Conservation (phyloP, 805 yeast species). For the Spathaspora boniae region DNA sequence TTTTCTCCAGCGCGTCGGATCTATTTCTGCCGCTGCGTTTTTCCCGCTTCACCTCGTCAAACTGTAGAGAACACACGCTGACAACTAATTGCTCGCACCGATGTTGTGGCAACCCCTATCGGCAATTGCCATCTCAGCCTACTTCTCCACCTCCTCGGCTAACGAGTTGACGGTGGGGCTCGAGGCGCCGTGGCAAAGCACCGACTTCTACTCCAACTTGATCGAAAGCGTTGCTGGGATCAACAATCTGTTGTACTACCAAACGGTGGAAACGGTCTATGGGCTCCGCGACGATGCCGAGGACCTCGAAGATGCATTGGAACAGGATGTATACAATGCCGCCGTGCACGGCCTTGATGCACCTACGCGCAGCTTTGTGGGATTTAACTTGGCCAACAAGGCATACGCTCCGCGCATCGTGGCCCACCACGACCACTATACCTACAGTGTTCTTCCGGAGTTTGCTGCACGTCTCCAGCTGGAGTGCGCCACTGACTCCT, state of each 20-base stretch:
- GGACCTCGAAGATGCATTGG: conserved; percentile 12
- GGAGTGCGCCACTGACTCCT: conserved; percentile 28
- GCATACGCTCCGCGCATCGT: conserved; percentile 59
- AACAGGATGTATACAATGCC: conserved; percentile 7
- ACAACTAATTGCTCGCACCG: no score
- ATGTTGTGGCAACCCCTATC: background rate
- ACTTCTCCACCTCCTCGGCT: background rate
- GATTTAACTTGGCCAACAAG: conserved; percentile 46
- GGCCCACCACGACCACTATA: conserved; percentile 58
- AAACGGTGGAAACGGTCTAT: conserved; percentile 22
- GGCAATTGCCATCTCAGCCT: no score
- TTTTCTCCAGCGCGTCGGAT: no score
- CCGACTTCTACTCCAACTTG: conserved; percentile 42
- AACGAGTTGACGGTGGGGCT: conserved; percentile 7
- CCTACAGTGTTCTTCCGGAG: conserved; percentile 25
- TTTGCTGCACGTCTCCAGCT: conserved; percentile 15
- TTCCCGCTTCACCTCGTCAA: no score
- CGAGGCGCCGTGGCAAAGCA: conserved; percentile 37
- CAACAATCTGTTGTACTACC: conserved; percentile 35
- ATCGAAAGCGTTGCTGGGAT: conserved; percentile 37
- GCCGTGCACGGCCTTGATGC: conserved; percentile 10
- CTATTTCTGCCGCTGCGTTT: no score
- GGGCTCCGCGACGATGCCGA: conserved; percentile 9
- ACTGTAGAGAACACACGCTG: no score
- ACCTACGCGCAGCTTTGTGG: conserved; percentile 23